Base-by-base conservation (phyloP, 2,329 filamentous ascomycete genomes). In the Balansia obtecta region DNA sequence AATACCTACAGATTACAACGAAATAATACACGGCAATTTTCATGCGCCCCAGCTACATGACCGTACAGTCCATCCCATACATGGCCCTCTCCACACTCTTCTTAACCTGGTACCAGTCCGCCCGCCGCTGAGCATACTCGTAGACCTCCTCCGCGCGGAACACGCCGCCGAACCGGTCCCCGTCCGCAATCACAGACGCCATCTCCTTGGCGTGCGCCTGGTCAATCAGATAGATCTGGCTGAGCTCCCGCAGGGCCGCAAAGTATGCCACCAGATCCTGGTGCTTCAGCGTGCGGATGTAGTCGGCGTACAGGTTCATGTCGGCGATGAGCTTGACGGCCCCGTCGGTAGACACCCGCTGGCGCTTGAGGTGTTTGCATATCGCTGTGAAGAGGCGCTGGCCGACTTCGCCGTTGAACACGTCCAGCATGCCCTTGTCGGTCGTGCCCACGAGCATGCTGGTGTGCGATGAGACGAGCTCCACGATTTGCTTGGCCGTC, bases 391-490 rank as follows among this genome's bases (percentile, higher is more conserved):
- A 98, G 48, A 98, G 77, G 27, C 93, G 85, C 55, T 96, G 78
- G 0, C 93, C 93, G 27, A 98, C 91, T 70, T 98, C 93, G 68
- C 93, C 88, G 66, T 95, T 96, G 75, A 98, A 98, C 13, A 98
- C 93, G 63, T 98, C 93, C 27, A 98, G 82, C 76, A 95, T 95
- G 54, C 88, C 91, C 73, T 98, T 98, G 65, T 98, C 93, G 1
- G 91, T 97, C 63, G 88, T 95, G 54, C 93, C 93, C 4, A 87
- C 80, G 12, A 98, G 76, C 88, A 98, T 96, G 62, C 79, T 82
- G 1, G 90, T 97, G 65, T 98, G 93, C 15, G 85, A 85, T 20
- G 83, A 84, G 13, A 97, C 86, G 40, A 97, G 80, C 41, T 88
- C 83, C 27, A 95, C 86, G 46, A 98, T 83, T 48, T 84, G 83